Percentiles rank a stretch among this genome's conserved stretches.
phyloP scores from a whole-genome alignment of 345 rosid genomes.

The Salix purpurea region DNA sequence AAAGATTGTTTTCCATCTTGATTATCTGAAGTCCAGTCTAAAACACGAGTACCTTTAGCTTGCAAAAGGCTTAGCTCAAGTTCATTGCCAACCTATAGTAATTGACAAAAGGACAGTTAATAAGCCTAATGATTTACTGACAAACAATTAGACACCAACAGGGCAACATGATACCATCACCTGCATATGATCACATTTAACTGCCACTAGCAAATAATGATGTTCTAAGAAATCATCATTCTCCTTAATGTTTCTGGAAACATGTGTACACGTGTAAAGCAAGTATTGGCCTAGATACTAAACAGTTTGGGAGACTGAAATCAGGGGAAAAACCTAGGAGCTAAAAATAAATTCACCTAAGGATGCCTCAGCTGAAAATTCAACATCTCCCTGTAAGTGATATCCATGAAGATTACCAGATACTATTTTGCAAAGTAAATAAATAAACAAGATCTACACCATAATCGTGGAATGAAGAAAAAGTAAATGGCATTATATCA shows the following conservation, averaged over 20 bases:
- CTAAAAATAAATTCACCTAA: neutral
- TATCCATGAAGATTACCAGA: neutral
- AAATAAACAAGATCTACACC: neutral
- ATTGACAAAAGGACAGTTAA: constrained; percentile 14
- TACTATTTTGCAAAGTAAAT: neutral
- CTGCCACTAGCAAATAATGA: no score
- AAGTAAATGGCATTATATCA: neutral
- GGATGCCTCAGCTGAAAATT: neutral
- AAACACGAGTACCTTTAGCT: constrained; percentile 32
- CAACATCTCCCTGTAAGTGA: neutral
- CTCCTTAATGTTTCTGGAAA: no score
- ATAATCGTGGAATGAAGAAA: neutral
- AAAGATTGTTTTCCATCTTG: constrained; percentile 37
- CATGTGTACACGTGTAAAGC: no score
- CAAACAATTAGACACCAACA: neutral
- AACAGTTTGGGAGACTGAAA: neutral
- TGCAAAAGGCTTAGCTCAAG: constrained; percentile 41
- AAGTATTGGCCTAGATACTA: no score
- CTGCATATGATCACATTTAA: neutral
- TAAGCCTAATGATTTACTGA: neutral
- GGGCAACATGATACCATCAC: neutral
- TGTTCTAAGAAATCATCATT: no score
- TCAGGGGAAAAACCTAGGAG: neutral
- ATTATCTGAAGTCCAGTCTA: constrained; percentile 34
- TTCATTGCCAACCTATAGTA: constrained; percentile 52